phyloP scores from a whole-genome alignment of 495 filamentous ascomycete species.

The Aspergillus funiculosus region DNA sequence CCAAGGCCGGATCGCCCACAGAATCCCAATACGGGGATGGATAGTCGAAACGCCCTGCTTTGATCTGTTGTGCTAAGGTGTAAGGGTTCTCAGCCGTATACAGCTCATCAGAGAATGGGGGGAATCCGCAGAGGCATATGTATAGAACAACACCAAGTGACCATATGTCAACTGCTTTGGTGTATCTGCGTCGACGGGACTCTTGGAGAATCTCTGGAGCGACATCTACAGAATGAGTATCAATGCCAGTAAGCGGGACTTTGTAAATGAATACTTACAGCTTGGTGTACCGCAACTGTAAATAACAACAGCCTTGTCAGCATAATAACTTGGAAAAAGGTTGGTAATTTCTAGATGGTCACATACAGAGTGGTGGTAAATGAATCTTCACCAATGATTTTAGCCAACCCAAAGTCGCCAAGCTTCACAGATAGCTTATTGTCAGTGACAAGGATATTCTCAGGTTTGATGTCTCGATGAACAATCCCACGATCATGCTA shows the following conservation, averaged over 20 bases:
- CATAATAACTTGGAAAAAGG: not conserved
- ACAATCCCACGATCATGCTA: conserved; percentile 97
- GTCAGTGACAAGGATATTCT: conserved; percentile 90
- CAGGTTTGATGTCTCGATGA: conserved; percentile 97
- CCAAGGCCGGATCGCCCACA: conserved; percentile 81
- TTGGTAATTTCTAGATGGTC: not conserved
- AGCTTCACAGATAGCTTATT: conserved; percentile 82
- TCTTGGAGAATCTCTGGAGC: conserved; percentile 91
- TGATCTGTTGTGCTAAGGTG: conserved; percentile 85
- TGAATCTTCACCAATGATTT: conserved; percentile 97
- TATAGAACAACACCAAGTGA: conserved; percentile 97
- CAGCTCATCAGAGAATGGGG: conserved; percentile 93
- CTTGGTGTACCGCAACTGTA: conserved; percentile 84
- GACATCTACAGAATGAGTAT: conserved; percentile 57
- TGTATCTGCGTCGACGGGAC: conserved; percentile 74
- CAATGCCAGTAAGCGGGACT: not conserved
- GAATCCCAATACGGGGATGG: conserved; percentile 97
- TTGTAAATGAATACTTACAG: conserved; percentile 44
- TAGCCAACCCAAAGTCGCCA: conserved; percentile 95
- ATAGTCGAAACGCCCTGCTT: conserved; percentile 82
- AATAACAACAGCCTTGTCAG: conserved; percentile 4
- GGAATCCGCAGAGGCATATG: conserved; percentile 97
- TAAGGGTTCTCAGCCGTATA: conserved; percentile 72
- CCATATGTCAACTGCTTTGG: conserved; percentile 94
- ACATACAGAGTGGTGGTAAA: conserved; percentile 89